A percentile compares a stretch with the other conserved stretches of the same genome.
These are phyloP conservation scores for Pisolithus thermaeus DNA, from an alignment of 1,284 basidiomycete species.

Conservation along the genomic window DNA sequence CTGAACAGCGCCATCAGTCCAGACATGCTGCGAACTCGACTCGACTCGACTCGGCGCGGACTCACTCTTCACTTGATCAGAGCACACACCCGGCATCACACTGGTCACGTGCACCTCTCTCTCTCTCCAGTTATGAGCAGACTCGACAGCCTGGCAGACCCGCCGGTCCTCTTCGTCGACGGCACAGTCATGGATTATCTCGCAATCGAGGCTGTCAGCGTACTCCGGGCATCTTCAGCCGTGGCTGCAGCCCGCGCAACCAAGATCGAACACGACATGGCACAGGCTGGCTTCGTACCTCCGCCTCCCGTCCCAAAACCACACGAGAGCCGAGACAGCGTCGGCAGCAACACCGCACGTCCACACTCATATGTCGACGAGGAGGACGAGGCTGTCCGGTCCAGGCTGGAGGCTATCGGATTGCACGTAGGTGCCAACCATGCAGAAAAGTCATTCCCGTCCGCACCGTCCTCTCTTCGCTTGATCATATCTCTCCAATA, in stretches of 20 bases:
- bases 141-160: conserved; percentile 55
- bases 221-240: conserved; percentile 64
- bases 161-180: conserved; percentile 60
- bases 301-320: conserved; percentile 33
- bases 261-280: conserved; percentile 69
- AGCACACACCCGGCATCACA: not conserved
- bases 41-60: too few species aligned
- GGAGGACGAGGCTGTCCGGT: conserved; percentile 66
- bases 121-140: conserved; percentile 28
- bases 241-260: conserved; percentile 62
- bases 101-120: conserved; percentile 1
- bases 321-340: conserved; percentile 40
- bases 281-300: conserved; percentile 63
- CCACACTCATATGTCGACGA: conserved; percentile 41
- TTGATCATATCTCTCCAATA: conserved; percentile 23
- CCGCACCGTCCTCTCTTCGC: not conserved
- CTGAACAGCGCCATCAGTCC: conserved; percentile 42
- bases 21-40: conserved; percentile 30
- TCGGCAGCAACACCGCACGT: conserved; percentile 15
- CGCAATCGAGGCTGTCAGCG: conserved; percentile 72
- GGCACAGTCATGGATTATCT: conserved; percentile 79
- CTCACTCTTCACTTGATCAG: too few species aligned
- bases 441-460: conserved; percentile 64
- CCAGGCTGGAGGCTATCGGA: conserved; percentile 78
- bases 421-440: conserved; percentile 83